Evolutionary conservation across 73 alveolate genomes (phyloP).

Genomic region (Blepharisma stoltei): DNA sequence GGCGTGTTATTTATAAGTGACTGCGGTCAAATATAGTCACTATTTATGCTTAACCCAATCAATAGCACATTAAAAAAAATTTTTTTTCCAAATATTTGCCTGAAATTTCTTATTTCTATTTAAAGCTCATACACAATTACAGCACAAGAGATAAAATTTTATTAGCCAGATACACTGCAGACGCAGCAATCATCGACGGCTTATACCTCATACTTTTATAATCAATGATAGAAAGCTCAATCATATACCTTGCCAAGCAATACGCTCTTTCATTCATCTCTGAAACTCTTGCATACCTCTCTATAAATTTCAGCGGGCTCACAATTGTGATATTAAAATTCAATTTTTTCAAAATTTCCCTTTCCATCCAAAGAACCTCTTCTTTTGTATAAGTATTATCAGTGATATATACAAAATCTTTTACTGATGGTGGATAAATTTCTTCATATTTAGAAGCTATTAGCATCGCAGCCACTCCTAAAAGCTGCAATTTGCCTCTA

Average conservation of each 20-base stretch:
- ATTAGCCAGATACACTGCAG: too few species aligned
- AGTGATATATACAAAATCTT: conserved; percentile 73
- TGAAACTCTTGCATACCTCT: conserved; percentile 37
- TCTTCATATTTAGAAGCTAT: conserved; percentile 87
- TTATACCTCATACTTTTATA: conserved; percentile 44
- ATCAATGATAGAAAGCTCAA: conserved; percentile 69
- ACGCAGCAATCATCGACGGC: too few species aligned
- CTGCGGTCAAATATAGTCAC: too few species aligned
- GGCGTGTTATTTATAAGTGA: too few species aligned
- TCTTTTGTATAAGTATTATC: conserved; percentile 74
- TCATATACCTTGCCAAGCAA: conserved; percentile 58
- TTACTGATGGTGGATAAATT: conserved; percentile 69
- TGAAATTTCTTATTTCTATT: too few species aligned
- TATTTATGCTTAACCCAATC: too few species aligned
- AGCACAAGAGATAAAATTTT: too few species aligned
- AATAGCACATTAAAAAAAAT: too few species aligned
- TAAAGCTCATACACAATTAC: too few species aligned
- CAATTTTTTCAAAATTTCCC: conserved; percentile 56
- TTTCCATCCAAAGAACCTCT: conserved; percentile 64
- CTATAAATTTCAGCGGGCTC: conserved; percentile 56
- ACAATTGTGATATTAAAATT: conserved; percentile 64
- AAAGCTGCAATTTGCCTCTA: conserved; percentile 61
- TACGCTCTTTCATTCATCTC: too few species aligned
- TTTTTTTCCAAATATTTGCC: too few species aligned
- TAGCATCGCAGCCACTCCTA: conserved; percentile 80